These are phyloP conservation scores for Colletotrichum abscissum DNA, from an alignment of 2,329 filamentous ascomycete species.

Conservation along the genomic window DNA sequence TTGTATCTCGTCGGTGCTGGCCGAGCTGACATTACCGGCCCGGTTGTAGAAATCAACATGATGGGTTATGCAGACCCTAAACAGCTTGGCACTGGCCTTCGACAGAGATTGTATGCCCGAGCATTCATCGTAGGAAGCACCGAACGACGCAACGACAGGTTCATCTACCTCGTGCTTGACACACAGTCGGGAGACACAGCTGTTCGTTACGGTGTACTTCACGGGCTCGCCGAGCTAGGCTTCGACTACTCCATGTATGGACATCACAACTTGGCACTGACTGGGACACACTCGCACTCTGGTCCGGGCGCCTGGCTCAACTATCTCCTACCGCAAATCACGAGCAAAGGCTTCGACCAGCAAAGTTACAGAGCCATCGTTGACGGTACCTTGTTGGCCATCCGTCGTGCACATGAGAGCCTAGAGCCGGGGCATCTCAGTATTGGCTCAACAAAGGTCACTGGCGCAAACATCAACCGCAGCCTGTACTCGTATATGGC, in stretches of 20 bases:
- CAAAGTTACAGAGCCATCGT: slow-evolving; percentile 91
- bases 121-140: slow-evolving; percentile 86
- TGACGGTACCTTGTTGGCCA: slow-evolving; percentile 82
- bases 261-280: slow-evolving; percentile 86
- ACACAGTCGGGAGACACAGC: slow-evolving; percentile 88
- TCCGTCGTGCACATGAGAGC: slow-evolving; percentile 78
- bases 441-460: slow-evolving; percentile 71
- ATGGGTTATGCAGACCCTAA: slow-evolving; percentile 87
- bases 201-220: slow-evolving; percentile 83
- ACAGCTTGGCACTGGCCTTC: slow-evolving; percentile 84
- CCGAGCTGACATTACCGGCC: slow-evolving; percentile 70
- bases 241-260: slow-evolving; percentile 79
- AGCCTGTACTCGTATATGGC: slow-evolving; percentile 89
- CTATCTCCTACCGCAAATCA: slow-evolving; percentile 90
- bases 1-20: slow-evolving; percentile 63
- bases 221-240: slow-evolving; percentile 76
- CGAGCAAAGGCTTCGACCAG: slow-evolving; percentile 84
- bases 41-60: slow-evolving; percentile 88
- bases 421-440: slow-evolving; percentile 70
- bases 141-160: slow-evolving; percentile 73
- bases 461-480: slow-evolving; percentile 86
- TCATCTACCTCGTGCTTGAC: slow-evolving; percentile 90
- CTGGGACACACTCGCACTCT: slow-evolving; percentile 90
- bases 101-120: slow-evolving; percentile 86
- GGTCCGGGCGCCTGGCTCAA: slow-evolving; percentile 93